phyloP scores from a whole-genome alignment of 306 rosid species.

The Glycine tomentella region DNA sequence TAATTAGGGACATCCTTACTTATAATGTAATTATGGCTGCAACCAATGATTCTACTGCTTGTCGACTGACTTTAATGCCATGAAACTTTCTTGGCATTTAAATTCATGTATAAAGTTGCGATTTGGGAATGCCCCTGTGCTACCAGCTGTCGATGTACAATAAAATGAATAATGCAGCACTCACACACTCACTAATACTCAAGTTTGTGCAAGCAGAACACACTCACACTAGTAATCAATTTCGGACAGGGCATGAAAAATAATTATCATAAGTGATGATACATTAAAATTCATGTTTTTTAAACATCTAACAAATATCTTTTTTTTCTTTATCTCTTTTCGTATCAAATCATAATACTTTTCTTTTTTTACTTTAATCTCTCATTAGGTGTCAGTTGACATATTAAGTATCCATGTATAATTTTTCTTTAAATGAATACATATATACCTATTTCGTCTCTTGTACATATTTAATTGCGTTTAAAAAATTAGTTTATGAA shows the following conservation, averaged over 20 bases:
- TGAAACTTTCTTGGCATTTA: not conserved
- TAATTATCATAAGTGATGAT: not conserved
- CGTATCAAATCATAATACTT: too few relatives aligned
- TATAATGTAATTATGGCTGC: not conserved
- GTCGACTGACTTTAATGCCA: constrained; percentile 16
- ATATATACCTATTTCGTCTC: not conserved
- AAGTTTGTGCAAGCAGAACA: not conserved
- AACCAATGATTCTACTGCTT: not conserved
- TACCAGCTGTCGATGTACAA: constrained; percentile 16
- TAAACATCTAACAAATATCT: too few relatives aligned
- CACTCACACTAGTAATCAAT: not conserved
- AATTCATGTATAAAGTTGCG: constrained; percentile 10
- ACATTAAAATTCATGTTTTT: too few relatives aligned
- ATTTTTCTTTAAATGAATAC: not conserved
- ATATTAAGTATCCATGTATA: too few relatives aligned
- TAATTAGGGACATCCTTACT: not conserved
- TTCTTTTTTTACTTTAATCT: too few relatives aligned
- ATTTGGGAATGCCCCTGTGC: not conserved
- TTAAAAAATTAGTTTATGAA: not conserved
- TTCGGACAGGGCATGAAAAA: not conserved
- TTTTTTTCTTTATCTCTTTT: too few relatives aligned
- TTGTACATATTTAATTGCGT: not conserved
- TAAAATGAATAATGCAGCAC: not conserved
- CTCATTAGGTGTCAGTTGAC: too few relatives aligned
- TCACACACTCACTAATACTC: not conserved